Evolutionary conservation across 1,139 yeast genomes (phyloP), one percentile per base, ranked within the genome.

Genomic region (Zygosaccharomyces sapae): DNA sequence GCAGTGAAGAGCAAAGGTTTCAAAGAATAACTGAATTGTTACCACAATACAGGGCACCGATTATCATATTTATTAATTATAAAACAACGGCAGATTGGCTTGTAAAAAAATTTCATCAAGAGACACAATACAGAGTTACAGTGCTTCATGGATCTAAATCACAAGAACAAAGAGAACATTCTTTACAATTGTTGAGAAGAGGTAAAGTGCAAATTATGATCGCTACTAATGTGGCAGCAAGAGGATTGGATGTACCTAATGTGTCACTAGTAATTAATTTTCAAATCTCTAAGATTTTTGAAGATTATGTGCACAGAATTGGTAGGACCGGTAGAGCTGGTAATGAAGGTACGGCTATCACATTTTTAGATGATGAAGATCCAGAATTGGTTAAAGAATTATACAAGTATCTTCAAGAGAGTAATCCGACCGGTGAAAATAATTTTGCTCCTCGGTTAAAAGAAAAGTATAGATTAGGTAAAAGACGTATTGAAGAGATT

Each of bases 301-400:
- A 89, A 52, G 90, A 86, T 52, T 92, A 89, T 59, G 80, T 92
- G 27, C 98, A 92, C 66, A 75, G 97, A 61, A 86, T 92, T 46
- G 98, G 98, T 44, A 81, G 98, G 67, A 92, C 98, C 0, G 98
- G 97, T 30, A 78, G 98, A 63, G 97, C 97, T 0, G 97, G 97
- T 0, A 79, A 79, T 44, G 65, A 65, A 4, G 97, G 98, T 43
- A 71, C 76, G 5, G 85, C 96, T 10, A 71, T 81, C 25, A 83
- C 97, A 0, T 86, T 87, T 55, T 58, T 86, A 33, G 72, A 75
- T 53, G 74, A 75, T 6, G 76, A 76, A 19, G 92, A 87, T 59
- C 63, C 68, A 2, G 79, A 71, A 0, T 67, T 81, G 1, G 72
- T 83, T 47, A 63, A 65, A 41, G 83, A 78, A 43, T 68, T 86